Evolutionary conservation across 768 basidiomycete genomes (phyloP).

Genomic region (Auricularia sp.): DNA sequence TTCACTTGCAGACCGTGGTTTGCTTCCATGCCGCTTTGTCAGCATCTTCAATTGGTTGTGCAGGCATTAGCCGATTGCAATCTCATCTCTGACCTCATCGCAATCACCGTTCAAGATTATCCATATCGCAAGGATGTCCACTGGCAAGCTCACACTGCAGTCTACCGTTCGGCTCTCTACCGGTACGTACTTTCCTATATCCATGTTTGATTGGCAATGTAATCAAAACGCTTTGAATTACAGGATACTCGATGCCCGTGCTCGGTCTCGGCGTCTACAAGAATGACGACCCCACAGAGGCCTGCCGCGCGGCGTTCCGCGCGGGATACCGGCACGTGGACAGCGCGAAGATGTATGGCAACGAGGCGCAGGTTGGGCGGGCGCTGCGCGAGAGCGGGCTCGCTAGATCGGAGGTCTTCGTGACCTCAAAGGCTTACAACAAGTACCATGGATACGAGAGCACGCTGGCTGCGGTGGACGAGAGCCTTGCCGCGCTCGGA

Average conservation of each 20-base stretch:
- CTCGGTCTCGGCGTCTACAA: slow-evolving; percentile 65
- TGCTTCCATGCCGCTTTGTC: no score
- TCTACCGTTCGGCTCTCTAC: background rate
- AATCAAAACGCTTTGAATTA: background rate
- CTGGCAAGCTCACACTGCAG: background rate
- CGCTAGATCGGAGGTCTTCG: slow-evolving; percentile 51
- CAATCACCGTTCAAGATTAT: no score
- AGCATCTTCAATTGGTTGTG: no score
- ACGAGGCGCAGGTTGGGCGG: slow-evolving; percentile 20
- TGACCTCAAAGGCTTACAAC: slow-evolving; percentile 57
- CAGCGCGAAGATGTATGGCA: slow-evolving; percentile 55
- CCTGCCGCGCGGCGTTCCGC: slow-evolving; percentile 52
- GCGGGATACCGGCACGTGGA: slow-evolving; percentile 73
- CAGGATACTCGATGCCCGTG: slow-evolving; percentile 50
- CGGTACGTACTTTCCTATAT: background rate
- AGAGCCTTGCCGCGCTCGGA: slow-evolving; percentile 48
- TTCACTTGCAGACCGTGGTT: no score
- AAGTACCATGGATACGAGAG: slow-evolving; percentile 54
- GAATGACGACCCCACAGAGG: slow-evolving; percentile 41
- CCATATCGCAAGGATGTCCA: background rate
- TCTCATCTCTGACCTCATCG: no score
- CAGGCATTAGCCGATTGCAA: no score
- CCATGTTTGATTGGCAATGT: no score
- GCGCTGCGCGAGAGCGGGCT: slow-evolving; percentile 35
- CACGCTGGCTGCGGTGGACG: slow-evolving; percentile 48